Base-by-base conservation (phyloP, 192 early-diverging fungal species). In the Backusella sp. region DNA sequence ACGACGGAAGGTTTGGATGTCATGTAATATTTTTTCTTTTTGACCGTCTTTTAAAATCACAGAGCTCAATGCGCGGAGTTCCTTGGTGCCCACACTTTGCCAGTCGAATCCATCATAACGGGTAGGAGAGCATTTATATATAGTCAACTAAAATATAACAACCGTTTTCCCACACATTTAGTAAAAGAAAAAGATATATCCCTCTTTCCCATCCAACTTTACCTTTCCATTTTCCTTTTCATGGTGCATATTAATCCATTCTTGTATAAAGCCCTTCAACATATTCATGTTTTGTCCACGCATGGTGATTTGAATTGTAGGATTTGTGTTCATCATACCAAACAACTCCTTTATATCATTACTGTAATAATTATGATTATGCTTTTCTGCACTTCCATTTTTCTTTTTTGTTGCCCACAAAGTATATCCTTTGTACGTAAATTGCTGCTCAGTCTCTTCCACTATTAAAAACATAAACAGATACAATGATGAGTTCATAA, bases 11-110 rank as follows among this genome's bases (percentile, higher is more conserved):
- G 76, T 77, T 30, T 78, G 77, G 21, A 86, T 85, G 44, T 88
- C 87, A 21, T 74, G 17, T 23, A 86, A 73, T 19, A 86, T 72
- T 15, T 73, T 68, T 73, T 86, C 85, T 42, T 86, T 86, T 59
- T 84, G 85, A 19, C 85, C 85, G 32, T 81, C 73, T 21, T 83
- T 82, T 56, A 86, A 78, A 70, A 86, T 78, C 15, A 86, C 85
- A 30, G 83, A 81, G 30, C 83, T 81, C 73, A 84, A 84, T 9
- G 79, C 73, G 30, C 85, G 79, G 66, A 80, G 77, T 46, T 78
- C 68, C 41, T 80, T 80, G 32, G 70, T 42, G 21, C 74, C 70
- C 26, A 75, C 52, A 32, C 62, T 42, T 9, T 39, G 30, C 78
- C 78, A 75, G 72, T 67, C 34, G 39, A 42, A 41, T 4, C 46